Percentiles rank a stretch among this genome's conserved stretches.
Conservation (phyloP, 352 stramenopile genomes). For the Thraustotheca clavata region DNA sequence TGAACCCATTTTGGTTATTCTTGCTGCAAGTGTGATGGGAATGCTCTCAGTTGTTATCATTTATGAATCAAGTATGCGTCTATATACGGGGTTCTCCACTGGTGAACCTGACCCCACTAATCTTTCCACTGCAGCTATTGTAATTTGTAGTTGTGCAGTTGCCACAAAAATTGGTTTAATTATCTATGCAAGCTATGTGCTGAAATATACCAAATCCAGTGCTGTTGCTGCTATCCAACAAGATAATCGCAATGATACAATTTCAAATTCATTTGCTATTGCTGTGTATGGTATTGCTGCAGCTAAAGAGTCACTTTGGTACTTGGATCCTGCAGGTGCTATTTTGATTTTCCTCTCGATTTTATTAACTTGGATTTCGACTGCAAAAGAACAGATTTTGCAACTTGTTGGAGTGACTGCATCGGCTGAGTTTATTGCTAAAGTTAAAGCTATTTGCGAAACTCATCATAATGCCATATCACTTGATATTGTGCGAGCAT, state of each 20-base stretch:
- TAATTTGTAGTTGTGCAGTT: constrained; percentile 29
- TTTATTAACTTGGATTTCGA: constrained; percentile 86
- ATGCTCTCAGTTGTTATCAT: constrained; percentile 83
- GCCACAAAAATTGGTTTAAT: constrained; percentile 62
- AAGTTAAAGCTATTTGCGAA: constrained; percentile 73
- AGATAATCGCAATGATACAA: constrained; percentile 93
- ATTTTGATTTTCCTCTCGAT: constrained; percentile 93
- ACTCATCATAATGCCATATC: constrained; percentile 61
- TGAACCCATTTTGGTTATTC: constrained; percentile 89
- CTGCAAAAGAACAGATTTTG: constrained; percentile 87
- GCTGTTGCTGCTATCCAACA: constrained; percentile 60
- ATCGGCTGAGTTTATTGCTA: constrained; percentile 83
- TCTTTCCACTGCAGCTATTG: constrained; percentile 34
- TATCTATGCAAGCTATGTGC: constrained; percentile 50
- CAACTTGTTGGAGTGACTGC: constrained; percentile 62
- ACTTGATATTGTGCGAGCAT: constrained; percentile 85
- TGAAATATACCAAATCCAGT: constrained; percentile 39
- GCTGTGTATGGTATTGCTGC: constrained; percentile 53
- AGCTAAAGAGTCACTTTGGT: constrained; percentile 58
- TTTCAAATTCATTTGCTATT: constrained; percentile 87
- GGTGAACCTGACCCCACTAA: constrained; percentile 32
- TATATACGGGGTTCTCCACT: constrained; percentile 33
- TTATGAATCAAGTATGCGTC: constrained; percentile 35
- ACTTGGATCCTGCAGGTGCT: constrained; percentile 85
- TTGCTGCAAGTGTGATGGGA: constrained; percentile 88